Evolutionary conservation across 768 basidiomycete species (phyloP).

Genomic region (Kwoniella mangroviensis): DNA sequence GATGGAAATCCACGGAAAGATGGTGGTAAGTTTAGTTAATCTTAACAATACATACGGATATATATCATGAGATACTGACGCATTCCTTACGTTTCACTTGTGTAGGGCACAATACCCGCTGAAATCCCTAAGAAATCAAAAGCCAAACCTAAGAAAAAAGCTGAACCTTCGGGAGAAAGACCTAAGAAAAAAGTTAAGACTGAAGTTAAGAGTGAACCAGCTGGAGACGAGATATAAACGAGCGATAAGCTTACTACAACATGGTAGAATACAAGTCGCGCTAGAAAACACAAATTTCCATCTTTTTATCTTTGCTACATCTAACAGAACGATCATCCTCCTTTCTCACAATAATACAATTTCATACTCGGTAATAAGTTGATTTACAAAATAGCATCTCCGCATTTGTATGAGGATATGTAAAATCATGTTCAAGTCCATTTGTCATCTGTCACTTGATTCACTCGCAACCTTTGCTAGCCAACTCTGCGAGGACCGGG

Average conservation of each 20-base stretch:
- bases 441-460: background rate
- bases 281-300: background rate
- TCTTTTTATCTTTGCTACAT: background rate
- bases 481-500: too few relatives aligned
- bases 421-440: background rate
- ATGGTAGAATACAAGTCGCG: background rate
- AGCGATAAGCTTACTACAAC: too few relatives aligned
- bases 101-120: constrained; percentile 6
- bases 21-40: constrained; percentile 66
- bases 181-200: constrained; percentile 36
- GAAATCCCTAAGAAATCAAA: constrained; percentile 28
- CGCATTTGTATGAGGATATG: background rate
- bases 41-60: too few relatives aligned
- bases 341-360: too few relatives aligned
- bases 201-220: constrained; percentile 11
- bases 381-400: background rate
- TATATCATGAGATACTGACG: too few relatives aligned
- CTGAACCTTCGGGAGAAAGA: constrained; percentile 19
- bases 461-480: too few relatives aligned
- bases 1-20: constrained; percentile 93
- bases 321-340: too few relatives aligned
- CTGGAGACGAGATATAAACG: background rate
- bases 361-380: too few relatives aligned
- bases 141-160: constrained; percentile 35
- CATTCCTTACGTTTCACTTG: too few relatives aligned